Percentiles rank a stretch among this genome's conserved stretches.
phyloP scores from a whole-genome alignment of 169 alveolate species.

The Plasmodium sp. region DNA sequence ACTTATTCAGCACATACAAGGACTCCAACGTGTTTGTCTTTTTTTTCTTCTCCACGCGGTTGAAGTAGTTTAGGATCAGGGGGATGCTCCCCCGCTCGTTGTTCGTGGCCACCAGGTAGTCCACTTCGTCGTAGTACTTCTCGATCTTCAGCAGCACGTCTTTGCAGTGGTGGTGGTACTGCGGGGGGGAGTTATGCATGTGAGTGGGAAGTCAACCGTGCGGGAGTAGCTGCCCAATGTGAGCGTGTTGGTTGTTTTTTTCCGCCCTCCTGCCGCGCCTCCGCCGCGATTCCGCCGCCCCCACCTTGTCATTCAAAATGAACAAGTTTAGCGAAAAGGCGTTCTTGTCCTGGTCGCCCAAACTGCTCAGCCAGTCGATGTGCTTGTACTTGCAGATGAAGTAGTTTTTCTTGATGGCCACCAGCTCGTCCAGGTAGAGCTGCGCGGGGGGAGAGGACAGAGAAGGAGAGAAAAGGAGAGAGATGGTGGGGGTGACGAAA shows the following conservation, averaged over 20 bases:
- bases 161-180: slow-evolving; percentile 59
- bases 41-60: slow-evolving; percentile 40
- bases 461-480: background rate
- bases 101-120: slow-evolving; percentile 65
- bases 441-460: background rate
- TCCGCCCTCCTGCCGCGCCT: background rate
- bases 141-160: slow-evolving; percentile 53
- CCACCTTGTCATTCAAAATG: slow-evolving; percentile 56
- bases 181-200: background rate
- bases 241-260: background rate
- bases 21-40: slow-evolving; percentile 64
- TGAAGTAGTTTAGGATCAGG: slow-evolving; percentile 43
- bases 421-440: slow-evolving; percentile 29
- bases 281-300: background rate
- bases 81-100: slow-evolving; percentile 57
- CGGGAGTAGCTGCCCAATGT: background rate
- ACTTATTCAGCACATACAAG: slow-evolving; percentile 44
- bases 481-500: too few relatives aligned
- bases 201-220: background rate
- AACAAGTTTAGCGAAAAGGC: slow-evolving; percentile 64
- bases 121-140: slow-evolving; percentile 50
- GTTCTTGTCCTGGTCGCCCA: slow-evolving; percentile 26
- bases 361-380: slow-evolving; percentile 34
- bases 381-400: slow-evolving; percentile 66
- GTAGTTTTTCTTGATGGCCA: slow-evolving; percentile 30